Evolutionary conservation across 2,329 filamentous ascomycete species (phyloP).

Genomic region (Colletotrichum eleusines): DNA sequence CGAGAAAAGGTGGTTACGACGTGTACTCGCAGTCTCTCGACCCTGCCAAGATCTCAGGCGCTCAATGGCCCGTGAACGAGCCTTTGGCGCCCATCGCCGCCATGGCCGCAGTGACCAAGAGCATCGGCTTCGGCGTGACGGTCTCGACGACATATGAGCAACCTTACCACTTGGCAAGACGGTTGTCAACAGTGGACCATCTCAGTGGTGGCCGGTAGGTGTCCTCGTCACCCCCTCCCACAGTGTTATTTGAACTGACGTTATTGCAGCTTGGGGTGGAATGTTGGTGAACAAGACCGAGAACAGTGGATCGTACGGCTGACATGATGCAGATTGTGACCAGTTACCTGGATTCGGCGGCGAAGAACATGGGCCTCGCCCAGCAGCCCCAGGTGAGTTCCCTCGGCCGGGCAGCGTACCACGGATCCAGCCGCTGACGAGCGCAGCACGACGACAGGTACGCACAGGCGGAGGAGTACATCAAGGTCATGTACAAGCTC

Average conservation of each 20-base stretch:
- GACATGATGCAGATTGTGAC: slow-evolving; percentile 68
- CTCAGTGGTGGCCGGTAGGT: slow-evolving; percentile 70
- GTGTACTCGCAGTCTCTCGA: slow-evolving; percentile 74
- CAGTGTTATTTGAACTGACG: not conserved
- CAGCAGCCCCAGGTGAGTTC: slow-evolving; percentile 60
- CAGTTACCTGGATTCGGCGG: slow-evolving; percentile 77
- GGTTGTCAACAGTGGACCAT: slow-evolving; percentile 76
- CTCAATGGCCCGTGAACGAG: slow-evolving; percentile 79
- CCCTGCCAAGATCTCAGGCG: slow-evolving; percentile 71
- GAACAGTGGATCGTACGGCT: not conserved
- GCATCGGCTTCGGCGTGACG: slow-evolving; percentile 77
- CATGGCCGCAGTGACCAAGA: slow-evolving; percentile 77
- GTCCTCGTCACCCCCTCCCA: not conserved
- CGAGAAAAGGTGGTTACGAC: slow-evolving; percentile 70
- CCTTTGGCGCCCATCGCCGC: slow-evolving; percentile 73
- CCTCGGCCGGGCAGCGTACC: too few relatives aligned
- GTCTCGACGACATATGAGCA: slow-evolving; percentile 78
- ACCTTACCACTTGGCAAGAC: slow-evolving; percentile 75
- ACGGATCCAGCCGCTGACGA: not conserved
- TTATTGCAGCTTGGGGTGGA: slow-evolving; percentile 63
- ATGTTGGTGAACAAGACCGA: slow-evolving; percentile 52
- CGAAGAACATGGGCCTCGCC: slow-evolving; percentile 71
- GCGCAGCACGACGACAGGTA: slow-evolving; percentile 74
- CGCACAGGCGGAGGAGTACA: slow-evolving; percentile 72
- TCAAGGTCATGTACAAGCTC: slow-evolving; percentile 74